Percentiles rank a stretch among this genome's conserved stretches.
Conservation (phyloP, 2,329 filamentous ascomycete genomes). For the Diplocarpon mali region DNA sequence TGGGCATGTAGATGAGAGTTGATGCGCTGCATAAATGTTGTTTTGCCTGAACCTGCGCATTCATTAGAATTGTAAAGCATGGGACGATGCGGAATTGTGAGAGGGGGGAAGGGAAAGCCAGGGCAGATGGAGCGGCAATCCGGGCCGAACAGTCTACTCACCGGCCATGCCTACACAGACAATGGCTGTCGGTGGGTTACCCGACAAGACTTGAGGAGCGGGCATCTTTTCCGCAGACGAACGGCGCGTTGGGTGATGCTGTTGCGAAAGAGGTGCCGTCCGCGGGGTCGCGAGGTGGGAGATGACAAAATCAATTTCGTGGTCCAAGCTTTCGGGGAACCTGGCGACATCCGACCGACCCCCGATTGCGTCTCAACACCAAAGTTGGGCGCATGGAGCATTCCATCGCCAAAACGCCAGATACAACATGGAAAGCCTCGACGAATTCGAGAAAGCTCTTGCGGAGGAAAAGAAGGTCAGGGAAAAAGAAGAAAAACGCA, state of each 20-base stretch:
- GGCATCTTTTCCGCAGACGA: slow-evolving; percentile 27
- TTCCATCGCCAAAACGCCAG: slow-evolving; percentile 1
- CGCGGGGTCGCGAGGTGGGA: slow-evolving; percentile 19
- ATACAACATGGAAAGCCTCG: slow-evolving; percentile 39
- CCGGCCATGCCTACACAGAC: slow-evolving; percentile 97
- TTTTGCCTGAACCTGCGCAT: slow-evolving; percentile 74
- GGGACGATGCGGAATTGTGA: background rate
- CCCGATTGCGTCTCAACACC: background rate
- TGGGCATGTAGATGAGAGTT: slow-evolving; percentile 83
- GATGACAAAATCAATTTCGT: slow-evolving; percentile 11
- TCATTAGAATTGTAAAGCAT: background rate
- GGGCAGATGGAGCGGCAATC: too few relatives aligned
- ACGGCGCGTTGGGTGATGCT: background rate
- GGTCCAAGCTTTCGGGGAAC: background rate
- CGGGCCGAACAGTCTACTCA: slow-evolving; percentile 25
- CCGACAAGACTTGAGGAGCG: slow-evolving; percentile 24
- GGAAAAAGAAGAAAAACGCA: slow-evolving; percentile 35
- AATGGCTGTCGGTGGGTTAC: slow-evolving; percentile 56
- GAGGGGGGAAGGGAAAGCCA: background rate
- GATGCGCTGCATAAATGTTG: slow-evolving; percentile 97
- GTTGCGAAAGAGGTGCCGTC: slow-evolving; percentile 2
- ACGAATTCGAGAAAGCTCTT: slow-evolving; percentile 69
- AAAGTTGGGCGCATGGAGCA: too few relatives aligned
- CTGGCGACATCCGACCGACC: slow-evolving; percentile 6
- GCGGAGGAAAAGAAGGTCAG: slow-evolving; percentile 50